Base-by-base conservation (phyloP, 768 basidiomycete species). In the Coprinopsis marcescibilis region DNA sequence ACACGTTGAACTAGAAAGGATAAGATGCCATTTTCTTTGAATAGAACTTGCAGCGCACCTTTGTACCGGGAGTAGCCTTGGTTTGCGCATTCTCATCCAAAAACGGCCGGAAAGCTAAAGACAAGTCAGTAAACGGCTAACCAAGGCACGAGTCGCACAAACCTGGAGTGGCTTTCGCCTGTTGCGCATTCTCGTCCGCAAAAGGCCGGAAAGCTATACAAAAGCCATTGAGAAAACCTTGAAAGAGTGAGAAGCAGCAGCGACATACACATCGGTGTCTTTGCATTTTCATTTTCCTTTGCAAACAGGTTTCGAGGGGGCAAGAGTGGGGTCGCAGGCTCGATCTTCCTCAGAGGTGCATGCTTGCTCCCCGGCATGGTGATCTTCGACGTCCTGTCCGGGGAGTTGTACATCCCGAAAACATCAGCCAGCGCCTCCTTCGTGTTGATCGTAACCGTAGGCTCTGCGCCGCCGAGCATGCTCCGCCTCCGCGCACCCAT, bases 391-490 rank as follows among this genome's bases (percentile, higher is more conserved):
- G 83, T 83, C 65, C 82, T 88, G 51, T 89, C 87, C 2, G 88
- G 88, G 7, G 87, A 89, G 61, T 96, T 95, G 61, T 93, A 98
- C 85, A 98, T 92, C 43, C 84, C 86, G 66, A 94, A 92, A 33
- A 98, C 91, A 58, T 97, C 92, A 11, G 81, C 87, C 26, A 96
- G 73, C 3, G 96, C 96, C 52, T 91, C 89, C 62, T 92, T 94
- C 23, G 96, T 99, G 61, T 96, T 96, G 56, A 98, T 91, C 1
- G 96, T 99, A 4, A 98, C 84, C 0, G 89, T 91, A 3, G 89
- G 87, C 61, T 91, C 89, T 13, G 69, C 71, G 23, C 60, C 57
- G 7, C 63, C 65, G 48, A 68, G 59, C 25, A 75, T 54, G 50
- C 72, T 75, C 65, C 69, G 77, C 45, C 78, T 67, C 21, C 67